Percentiles rank a stretch among this genome's conserved stretches.
phyloP scores from a whole-genome alignment of 768 basidiomycete species.

The Phaeotremella fagi region DNA sequence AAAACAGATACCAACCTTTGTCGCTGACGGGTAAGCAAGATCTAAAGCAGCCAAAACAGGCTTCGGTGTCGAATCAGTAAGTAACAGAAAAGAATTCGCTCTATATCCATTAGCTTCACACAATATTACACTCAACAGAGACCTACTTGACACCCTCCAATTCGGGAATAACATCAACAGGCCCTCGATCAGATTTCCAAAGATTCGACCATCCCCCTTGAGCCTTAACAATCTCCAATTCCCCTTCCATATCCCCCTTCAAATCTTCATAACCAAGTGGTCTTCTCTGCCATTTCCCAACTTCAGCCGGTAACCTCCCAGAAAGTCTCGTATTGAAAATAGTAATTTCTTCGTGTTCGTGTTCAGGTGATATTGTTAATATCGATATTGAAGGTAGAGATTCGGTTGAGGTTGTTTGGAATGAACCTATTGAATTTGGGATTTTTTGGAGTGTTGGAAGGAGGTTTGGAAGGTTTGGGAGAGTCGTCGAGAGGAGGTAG shows the following conservation, averaged over 20 bases:
- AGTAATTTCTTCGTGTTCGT: neutral
- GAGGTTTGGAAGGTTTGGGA: neutral
- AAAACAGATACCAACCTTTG: conserved; percentile 3
- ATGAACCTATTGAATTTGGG: conserved; percentile 24
- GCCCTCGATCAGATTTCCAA: conserved; percentile 25
- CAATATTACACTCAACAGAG: neutral
- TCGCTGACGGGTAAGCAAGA: conserved; percentile 13
- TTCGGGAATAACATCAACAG: conserved; percentile 10
- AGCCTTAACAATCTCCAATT: conserved; percentile 1
- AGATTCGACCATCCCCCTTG: conserved; percentile 30
- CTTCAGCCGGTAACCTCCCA: conserved; percentile 27
- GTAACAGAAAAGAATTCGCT: conserved; percentile 23
- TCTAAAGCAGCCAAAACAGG: conserved; percentile 25
- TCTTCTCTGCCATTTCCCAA: conserved; percentile 31
- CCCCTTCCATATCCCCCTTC: conserved; percentile 20
- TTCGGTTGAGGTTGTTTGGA: conserved; percentile 16
- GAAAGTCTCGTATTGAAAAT: conserved; percentile 19
- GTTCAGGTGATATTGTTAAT: conserved; percentile 14
- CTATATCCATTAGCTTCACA: neutral
- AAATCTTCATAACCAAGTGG: conserved; percentile 16
- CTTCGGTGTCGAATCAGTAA: conserved; percentile 27
- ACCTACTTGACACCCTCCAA: conserved; percentile 27
- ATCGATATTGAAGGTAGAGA: conserved; percentile 9
- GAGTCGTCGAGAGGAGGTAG: conserved; percentile 32
- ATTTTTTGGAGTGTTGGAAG: conserved; percentile 14